Percentiles rank a stretch among this genome's conserved stretches.
Conservation (phyloP, 2,329 filamentous ascomycete species). For the Neofusicoccum parvum region DNA sequence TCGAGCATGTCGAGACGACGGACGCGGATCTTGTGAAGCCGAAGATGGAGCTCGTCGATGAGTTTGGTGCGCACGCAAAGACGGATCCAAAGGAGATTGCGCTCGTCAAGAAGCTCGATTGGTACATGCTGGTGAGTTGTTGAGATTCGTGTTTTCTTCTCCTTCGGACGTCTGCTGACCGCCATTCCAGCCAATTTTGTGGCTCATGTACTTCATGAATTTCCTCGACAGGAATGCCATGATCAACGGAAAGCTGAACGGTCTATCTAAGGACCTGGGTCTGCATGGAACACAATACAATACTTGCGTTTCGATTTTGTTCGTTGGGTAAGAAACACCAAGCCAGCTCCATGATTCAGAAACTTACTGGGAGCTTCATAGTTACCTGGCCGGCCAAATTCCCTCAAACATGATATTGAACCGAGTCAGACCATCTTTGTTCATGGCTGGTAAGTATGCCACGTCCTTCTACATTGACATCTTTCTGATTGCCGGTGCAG, state of each 20-base stretch:
- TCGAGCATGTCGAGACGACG: slow-evolving; percentile 2
- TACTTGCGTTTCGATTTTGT: slow-evolving; percentile 64
- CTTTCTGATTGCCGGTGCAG: background rate
- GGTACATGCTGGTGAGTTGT: slow-evolving; percentile 29
- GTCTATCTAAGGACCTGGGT: slow-evolving; percentile 57
- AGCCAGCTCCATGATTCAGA: slow-evolving; percentile 56
- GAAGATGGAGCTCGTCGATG: slow-evolving; percentile 31
- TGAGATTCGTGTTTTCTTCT: too few species aligned
- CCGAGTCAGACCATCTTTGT: background rate
- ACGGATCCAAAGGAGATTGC: slow-evolving; percentile 38
- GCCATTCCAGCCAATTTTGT: slow-evolving; percentile 37
- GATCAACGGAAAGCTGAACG: slow-evolving; percentile 64
- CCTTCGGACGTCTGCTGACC: background rate
- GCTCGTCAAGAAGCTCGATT: slow-evolving; percentile 35
- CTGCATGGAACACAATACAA: slow-evolving; percentile 6
- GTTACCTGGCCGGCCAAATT: slow-evolving; percentile 1
- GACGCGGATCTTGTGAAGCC: slow-evolving; percentile 5
- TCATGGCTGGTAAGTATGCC: background rate
- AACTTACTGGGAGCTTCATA: slow-evolving; percentile 49
- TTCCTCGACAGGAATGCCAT: slow-evolving; percentile 62
- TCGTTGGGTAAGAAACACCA: slow-evolving; percentile 42
- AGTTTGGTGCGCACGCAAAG: slow-evolving; percentile 39
- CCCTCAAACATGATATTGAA: slow-evolving; percentile 26
- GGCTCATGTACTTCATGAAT: slow-evolving; percentile 45
- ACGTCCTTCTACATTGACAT: background rate